Base-by-base conservation (phyloP, 805 yeast species). In the Sugiyamaella chiloensis region DNA sequence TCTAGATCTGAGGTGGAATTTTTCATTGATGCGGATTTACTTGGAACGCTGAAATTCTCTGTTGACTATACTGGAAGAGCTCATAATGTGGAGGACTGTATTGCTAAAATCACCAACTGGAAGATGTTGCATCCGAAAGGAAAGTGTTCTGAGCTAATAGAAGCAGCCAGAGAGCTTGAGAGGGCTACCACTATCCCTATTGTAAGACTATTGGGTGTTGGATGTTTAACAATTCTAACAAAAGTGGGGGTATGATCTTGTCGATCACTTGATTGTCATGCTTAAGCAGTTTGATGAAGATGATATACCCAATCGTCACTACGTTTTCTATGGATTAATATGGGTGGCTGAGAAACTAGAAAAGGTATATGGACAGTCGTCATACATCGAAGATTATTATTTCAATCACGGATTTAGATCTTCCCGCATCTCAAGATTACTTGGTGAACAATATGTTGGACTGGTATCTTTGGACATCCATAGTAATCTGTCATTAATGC, bases 1-100 rank as follows among this genome's bases (percentile, higher is more conserved):
- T 14, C 2, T n/a, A 40, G 27, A 17, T 8, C 14, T 17, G 42
- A 40, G 7, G 27, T 40, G 7, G 21, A 12, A n/a, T 24, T 26
- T 9, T 23, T 40, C 9, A 14, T 74, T 40, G 5, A n/a, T 12
- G 16, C 14, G 16, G 20, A 19, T 21, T 34, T 34, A 16, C 11
- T 16, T 5, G 37, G 37, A 12, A n/a, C 6, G 4, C 19, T 34
- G 20, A 85, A 83, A 53, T 56, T 85, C 16, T 70, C 76, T 14
- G 69, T 85, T 0, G 80, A 76, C 44, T 87, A 85, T 61, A 79
- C 81, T 47, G 96, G 96, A 21, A 82, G 76, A 54, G 62, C 69
- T 12, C 84, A 70, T 66, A 85, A 85, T 57, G 66, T 79, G 16
- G 87, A 83, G 50, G 44, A 66, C 4, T 66, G 81, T 2, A 70